phyloP scores from a whole-genome alignment of 352 stramenopile genomes.

The Pythium vanterpoolii region DNA sequence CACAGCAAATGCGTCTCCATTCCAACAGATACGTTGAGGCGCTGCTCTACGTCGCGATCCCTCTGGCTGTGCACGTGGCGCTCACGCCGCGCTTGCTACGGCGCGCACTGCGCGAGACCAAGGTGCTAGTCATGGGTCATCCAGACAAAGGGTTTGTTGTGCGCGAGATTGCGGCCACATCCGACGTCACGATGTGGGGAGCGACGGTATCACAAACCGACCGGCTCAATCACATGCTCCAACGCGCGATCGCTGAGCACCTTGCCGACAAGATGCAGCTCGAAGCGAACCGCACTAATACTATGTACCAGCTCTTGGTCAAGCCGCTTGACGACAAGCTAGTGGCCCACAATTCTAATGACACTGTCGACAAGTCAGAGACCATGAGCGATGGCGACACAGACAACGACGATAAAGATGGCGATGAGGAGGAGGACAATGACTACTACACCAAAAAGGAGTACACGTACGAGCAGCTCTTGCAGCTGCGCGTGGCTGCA shows the following conservation, averaged over 20 bases:
- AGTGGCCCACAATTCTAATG: not conserved
- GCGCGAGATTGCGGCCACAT: conserved; percentile 27
- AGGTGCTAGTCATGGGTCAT: not conserved
- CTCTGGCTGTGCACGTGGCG: conserved; percentile 20
- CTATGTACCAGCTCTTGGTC: conserved; percentile 48
- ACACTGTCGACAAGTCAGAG: conserved; percentile 14
- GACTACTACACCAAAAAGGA: conserved; percentile 33
- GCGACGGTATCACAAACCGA: conserved; percentile 27
- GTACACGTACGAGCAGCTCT: conserved; percentile 2
- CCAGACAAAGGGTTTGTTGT: conserved; percentile 17
- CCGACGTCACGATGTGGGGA: conserved; percentile 33
- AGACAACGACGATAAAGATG: conserved; percentile 3
- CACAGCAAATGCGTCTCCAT: conserved; percentile 5
- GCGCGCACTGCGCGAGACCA: not conserved
- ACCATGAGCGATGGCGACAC: not conserved
- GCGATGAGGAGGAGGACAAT: conserved; percentile 21
- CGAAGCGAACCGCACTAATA: conserved; percentile 27
- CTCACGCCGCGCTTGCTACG: conserved; percentile 6
- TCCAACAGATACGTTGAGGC: conserved; percentile 34
- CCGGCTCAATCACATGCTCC: conserved; percentile 46
- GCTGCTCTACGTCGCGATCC: conserved; percentile 56
- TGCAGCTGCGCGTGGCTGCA: not conserved
- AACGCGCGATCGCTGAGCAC: conserved; percentile 53
- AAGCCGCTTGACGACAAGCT: conserved; percentile 22
- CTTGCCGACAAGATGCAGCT: conserved; percentile 40